Evolutionary conservation across 2,329 filamentous ascomycete genomes (phyloP), one percentile per base, ranked within the genome.

Genomic region (Nemania serpens): DNA sequence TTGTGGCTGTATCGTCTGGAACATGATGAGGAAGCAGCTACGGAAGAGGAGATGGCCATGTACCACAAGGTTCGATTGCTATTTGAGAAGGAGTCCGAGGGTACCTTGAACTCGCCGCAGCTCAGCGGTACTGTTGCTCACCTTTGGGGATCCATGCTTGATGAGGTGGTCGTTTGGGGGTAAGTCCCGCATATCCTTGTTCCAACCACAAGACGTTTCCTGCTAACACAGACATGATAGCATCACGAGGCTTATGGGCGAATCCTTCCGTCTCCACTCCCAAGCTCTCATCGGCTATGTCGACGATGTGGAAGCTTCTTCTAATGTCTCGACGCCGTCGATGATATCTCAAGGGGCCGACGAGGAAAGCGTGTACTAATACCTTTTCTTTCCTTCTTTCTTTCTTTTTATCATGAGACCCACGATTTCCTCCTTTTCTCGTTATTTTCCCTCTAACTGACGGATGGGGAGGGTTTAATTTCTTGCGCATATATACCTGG

Each of bases 111-210:
- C 66, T 84, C 88, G 54, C 93, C 96, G 63, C 72, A 74, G 75
- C 82, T 99, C 69, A 97, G 94, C 81, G 95, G 93, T n/a, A 92
- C 92, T 54, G 94, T 99, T 45, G 93, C 94, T 65, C 88, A 91
- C 71, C 87, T 98, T 47, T 99, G 95, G 95, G 95, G 94, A 70
- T 94, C 92, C 66, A 97, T 98, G 90, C 88, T 98, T 67, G 95
- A 98, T 74, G 95, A 97, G 79, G 95, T 98, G 65, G 94, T 98
- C 69, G 95, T 99, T 63, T 98, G 95, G 95, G 95, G 95, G 93
- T 97, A 89, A 87, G 93, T 90, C 20, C 22, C 75, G 37, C 15
- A 49, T 55, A 15, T n/a, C 42, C 12, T 41, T 34, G 5, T 36
- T 1, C 5, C 9, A 13, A 18, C 20, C 4, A 53, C 11, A 13